Evolutionary conservation across 2,329 filamentous ascomycete species (phyloP), one percentile per base, ranked within the genome.

Genomic region (Chrysoporthe cubensis): DNA sequence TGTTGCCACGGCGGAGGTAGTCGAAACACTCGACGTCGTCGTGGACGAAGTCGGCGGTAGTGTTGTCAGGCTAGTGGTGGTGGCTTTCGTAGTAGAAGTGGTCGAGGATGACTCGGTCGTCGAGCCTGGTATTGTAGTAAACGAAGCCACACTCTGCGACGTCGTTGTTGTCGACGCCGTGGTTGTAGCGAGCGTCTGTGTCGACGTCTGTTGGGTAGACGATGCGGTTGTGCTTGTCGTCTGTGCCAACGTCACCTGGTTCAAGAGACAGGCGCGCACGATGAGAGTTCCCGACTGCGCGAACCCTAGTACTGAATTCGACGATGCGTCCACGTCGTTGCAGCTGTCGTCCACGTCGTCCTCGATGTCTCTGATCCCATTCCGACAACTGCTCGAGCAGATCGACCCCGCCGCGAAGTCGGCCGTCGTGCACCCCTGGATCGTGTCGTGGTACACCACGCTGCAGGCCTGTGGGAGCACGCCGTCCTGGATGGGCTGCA

Each of bases 361-460:
- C 61, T 91, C 89, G 77, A 96, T 89, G 61, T 96, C 84, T 72
- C 93, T 88, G 43, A 97, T 92, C 65, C 91, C 77, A 8, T 69
- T 68, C 52, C 74, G 74, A 70, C 83, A 84, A 3, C 65, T 67
- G 4, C 67, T 48, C 18, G 82, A 83, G 73, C 83, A 84, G 2
- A 71, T 71, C 14, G 70, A 75, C 46, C 75, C 76, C 2, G 65
- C 65, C 7, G 68, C 70, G 37, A 83, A 83, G 71, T 84, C 82
- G 65, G 37, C 58, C 9, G 66, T 63, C 4, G 64, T 61, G 72
- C 82, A 84, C 62, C 77, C 76, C n/a, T 66, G 54, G 37, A 84
- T 77, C 5, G 77, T 77, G 6, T 75, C 74, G 71, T 81, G 80
- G 74, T 84, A 84, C 44, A 79, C 81, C 48, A 78, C 71, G 16